phyloP scores from a whole-genome alignment of 2,329 filamentous ascomycete genomes.

The Colletotrichum acutatum region DNA sequence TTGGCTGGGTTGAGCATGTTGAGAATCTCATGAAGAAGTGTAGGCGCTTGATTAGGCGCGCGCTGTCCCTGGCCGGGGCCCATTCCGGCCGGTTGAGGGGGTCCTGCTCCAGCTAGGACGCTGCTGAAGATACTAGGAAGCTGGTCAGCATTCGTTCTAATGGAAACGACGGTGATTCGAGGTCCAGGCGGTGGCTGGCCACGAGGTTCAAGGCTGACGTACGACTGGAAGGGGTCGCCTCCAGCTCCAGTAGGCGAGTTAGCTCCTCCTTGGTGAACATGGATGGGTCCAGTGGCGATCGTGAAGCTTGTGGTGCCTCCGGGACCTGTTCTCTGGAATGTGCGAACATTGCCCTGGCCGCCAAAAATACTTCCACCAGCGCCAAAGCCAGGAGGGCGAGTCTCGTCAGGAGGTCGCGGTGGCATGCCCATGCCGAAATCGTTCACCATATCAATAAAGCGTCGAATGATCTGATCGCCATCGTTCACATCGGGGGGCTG shows the following conservation, averaged over 20 bases:
- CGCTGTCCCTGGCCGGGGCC: constrained; percentile 25
- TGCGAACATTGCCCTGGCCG: constrained; percentile 47
- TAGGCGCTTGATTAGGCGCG: constrained; percentile 23
- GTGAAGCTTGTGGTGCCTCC: constrained; percentile 61
- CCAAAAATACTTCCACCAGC: constrained; percentile 37
- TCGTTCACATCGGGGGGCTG: constrained; percentile 39
- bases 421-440: constrained; percentile 43
- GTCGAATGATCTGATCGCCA: constrained; percentile 50
- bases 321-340: constrained; percentile 49
- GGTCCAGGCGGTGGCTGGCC: constrained; percentile 25
- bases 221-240: constrained; percentile 61
- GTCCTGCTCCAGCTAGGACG: constrained; percentile 52
- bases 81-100: constrained; percentile 44
- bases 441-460: constrained; percentile 58
- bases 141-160: constrained; percentile 45
- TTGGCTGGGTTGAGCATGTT: constrained; percentile 64
- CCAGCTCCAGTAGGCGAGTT: constrained; percentile 25
- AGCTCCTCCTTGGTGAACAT: constrained; percentile 36
- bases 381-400: constrained; percentile 33
- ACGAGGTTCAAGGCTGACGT: constrained; percentile 41
- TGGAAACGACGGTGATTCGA: constrained; percentile 32
- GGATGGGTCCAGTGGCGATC: constrained; percentile 53
- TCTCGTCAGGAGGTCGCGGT: constrained; percentile 22
- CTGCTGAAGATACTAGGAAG: constrained; percentile 57
- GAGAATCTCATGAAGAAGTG: constrained; percentile 64